These are phyloP conservation scores for Withania somnifera DNA, from an alignment of 305 asterid genomes.

Conservation along the genomic window DNA sequence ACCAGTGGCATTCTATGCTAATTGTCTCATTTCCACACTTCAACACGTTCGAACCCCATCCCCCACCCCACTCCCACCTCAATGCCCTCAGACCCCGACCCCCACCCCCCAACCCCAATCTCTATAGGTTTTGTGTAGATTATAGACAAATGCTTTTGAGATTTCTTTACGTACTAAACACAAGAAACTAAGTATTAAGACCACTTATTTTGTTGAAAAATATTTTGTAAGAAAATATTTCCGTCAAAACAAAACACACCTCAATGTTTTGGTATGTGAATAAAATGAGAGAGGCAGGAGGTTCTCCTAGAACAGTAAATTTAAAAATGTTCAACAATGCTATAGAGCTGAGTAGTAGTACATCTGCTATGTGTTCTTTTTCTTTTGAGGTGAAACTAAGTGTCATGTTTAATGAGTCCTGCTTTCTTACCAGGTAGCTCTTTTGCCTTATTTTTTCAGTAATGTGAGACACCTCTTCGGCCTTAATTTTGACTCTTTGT, in stretches of 20 bases:
- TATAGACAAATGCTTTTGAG: neutral
- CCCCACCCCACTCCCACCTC: no score
- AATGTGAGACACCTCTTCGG: neutral
- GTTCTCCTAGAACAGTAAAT: neutral
- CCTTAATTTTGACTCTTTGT: neutral
- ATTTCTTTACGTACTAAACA: neutral
- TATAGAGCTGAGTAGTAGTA: neutral
- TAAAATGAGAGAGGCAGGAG: neutral
- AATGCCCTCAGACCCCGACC: no score
- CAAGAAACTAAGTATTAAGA: neutral
- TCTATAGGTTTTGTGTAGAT: neutral
- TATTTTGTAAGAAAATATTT: neutral
- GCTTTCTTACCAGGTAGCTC: neutral
- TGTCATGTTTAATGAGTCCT: neutral
- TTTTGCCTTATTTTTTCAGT: neutral
- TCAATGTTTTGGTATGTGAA: neutral
- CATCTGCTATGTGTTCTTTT: neutral
- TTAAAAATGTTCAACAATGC: neutral
- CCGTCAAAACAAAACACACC: neutral
- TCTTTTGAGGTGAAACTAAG: neutral
- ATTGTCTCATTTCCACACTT: neutral
- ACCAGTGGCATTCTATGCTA: neutral
- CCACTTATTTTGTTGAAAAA: neutral
- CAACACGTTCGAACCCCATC: neutral
- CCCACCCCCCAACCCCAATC: no score